These are phyloP conservation scores for Asterophora lycoperdoides DNA, from an alignment of 768 basidiomycete genomes.

Conservation along the genomic window DNA sequence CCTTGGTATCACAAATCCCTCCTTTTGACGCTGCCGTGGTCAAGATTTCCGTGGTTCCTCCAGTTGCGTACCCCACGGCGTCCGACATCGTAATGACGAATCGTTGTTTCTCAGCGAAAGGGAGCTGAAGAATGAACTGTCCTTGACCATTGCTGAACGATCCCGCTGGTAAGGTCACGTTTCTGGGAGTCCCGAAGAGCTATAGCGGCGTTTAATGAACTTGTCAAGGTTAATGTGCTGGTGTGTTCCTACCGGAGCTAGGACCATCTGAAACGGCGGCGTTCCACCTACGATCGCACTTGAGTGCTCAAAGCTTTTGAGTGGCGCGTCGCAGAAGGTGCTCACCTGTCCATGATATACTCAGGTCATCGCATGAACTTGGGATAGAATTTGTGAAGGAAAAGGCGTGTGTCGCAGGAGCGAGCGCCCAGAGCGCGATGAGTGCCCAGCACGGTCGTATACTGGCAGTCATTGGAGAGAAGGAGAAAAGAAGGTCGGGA, in stretches of 20 bases:
- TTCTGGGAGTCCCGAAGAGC: slow-evolving; percentile 51
- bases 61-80: slow-evolving; percentile 61
- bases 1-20: slow-evolving; percentile 47
- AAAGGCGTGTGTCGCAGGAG: slow-evolving; percentile 37
- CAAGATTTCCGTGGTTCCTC: slow-evolving; percentile 50
- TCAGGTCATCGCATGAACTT: slow-evolving; percentile 59
- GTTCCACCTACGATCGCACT: slow-evolving; percentile 44
- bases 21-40: slow-evolving; percentile 44
- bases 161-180: slow-evolving; percentile 50
- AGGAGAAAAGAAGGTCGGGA: slow-evolving; percentile 15
- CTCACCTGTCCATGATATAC: slow-evolving; percentile 61
- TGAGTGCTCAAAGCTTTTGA: slow-evolving; percentile 5
- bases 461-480: slow-evolving; percentile 12
- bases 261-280: slow-evolving; percentile 46
- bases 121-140: slow-evolving; percentile 45
- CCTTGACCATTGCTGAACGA: slow-evolving; percentile 53
- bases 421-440: slow-evolving; percentile 20
- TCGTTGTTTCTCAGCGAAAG: slow-evolving; percentile 32
- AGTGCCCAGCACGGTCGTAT: slow-evolving; percentile 17
- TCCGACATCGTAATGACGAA: slow-evolving; percentile 70
- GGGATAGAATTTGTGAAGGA: slow-evolving; percentile 37
- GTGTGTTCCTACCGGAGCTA: slow-evolving; percentile 45
- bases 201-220: slow-evolving; percentile 22
- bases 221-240: not conserved
- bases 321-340: not conserved